These are phyloP conservation scores for Neoscytalidium dimidiatum DNA, from an alignment of 2,329 filamentous ascomycete genomes.

Conservation along the genomic window DNA sequence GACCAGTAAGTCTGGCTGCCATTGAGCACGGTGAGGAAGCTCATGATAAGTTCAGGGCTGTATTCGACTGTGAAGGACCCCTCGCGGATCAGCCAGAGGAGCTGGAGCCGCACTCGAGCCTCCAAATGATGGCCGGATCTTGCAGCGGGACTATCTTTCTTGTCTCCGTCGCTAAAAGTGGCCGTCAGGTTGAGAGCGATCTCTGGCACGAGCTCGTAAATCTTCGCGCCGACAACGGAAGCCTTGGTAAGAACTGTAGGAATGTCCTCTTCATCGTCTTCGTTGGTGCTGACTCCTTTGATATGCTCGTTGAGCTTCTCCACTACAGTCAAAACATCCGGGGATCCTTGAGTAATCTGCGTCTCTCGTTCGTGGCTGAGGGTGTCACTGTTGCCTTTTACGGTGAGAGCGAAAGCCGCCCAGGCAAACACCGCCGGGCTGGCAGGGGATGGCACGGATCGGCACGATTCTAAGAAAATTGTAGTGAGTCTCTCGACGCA, in stretches of 20 bases:
- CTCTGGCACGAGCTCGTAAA: constrained; percentile 9
- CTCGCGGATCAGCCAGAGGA: constrained; percentile 71
- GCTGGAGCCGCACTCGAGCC: constrained; percentile 27
- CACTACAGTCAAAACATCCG: background rate
- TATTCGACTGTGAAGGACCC: constrained; percentile 71
- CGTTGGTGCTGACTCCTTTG: constrained; percentile 1
- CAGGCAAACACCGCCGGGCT: constrained; percentile 78
- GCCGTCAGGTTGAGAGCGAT: background rate
- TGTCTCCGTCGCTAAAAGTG: background rate
- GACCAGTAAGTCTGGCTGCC: constrained; percentile 48
- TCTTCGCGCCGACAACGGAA: background rate
- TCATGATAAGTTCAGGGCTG: constrained; percentile 67
- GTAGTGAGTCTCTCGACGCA: constrained; percentile 73
- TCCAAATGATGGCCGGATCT: background rate
- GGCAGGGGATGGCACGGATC: constrained; percentile 59
- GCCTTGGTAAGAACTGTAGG: constrained; percentile 10
- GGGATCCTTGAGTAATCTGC: constrained; percentile 23
- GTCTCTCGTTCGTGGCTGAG: constrained; percentile 34
- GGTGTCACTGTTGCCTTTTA: constrained; percentile 5
- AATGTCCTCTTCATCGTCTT: constrained; percentile 14
- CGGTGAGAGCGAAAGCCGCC: constrained; percentile 62
- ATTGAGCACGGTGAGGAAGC: constrained; percentile 64
- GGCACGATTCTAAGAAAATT: constrained; percentile 56
- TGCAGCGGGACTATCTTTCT: background rate
- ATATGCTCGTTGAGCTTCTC: constrained; percentile 13